Base-by-base conservation (phyloP, 306 rosid species). In the Dryas octopetala region DNA sequence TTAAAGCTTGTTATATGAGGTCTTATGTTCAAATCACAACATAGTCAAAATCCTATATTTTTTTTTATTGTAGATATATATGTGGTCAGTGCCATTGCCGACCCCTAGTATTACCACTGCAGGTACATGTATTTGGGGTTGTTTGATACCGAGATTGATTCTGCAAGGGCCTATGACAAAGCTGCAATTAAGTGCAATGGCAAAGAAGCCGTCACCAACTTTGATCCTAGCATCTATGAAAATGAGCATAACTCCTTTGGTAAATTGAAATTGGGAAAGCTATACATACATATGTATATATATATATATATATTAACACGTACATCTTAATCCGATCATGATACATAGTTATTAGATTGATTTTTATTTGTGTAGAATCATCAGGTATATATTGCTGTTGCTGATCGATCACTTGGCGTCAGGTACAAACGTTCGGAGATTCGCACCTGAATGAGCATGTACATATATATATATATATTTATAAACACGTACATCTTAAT, bases 111-210 rank as follows among this genome's bases (percentile, higher is more conserved):
- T 19, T 19, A 19, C 19, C 19, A 81, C 43, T 7, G 78, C 85
- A 96, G 99, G 85, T 96, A 90, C 70, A 96, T 96, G 19, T 96
- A 96, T 75, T 73, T 96, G 92, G 99, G 99, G 61, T 78, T 96
- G 78, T 96, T 96, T 68, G 99, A 96, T 70, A 88, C 99, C 6
- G 98, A 96, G 89, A 51, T 90, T 73, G 99, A 92, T 80, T 98
- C 99, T 19, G 99, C 99, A 64, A 92, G 99, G 89, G 98, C 98
- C 4, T 96, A 96, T 83, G 99, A 96, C 80, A 96, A 96, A 83
- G 99, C 99, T 76, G 99, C 99, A 57, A 96, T 96, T 5, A 96
- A 92, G 85, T 96, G 91, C 74, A 96, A 96, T 69, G 99, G 99
- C 70, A 96, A 96, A 79, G 99, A 96, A 61, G 98, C 99, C 71